Conservation (phyloP, 345 rosid species). For the Eucalyptus victrix region DNA sequence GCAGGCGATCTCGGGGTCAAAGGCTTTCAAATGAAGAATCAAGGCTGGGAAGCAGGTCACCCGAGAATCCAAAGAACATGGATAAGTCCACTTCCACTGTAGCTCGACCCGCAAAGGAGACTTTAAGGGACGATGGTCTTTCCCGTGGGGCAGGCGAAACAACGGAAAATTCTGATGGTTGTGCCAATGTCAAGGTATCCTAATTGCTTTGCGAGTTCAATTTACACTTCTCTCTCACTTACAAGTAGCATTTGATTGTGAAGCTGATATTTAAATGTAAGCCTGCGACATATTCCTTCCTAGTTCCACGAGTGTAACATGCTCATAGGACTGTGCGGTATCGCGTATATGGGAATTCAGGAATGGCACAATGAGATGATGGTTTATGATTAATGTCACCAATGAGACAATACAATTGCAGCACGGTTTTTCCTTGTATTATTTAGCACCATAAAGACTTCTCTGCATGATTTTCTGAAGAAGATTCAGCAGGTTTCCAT, state of each 20-base stretch:
- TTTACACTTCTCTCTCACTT: not conserved
- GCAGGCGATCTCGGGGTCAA: slow-evolving; percentile 13
- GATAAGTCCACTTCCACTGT: slow-evolving; percentile 10
- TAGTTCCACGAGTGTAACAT: not conserved
- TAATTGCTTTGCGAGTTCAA: not conserved
- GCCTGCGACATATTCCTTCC: not conserved
- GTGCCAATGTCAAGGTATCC: slow-evolving; percentile 9
- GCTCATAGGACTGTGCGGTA: not conserved
- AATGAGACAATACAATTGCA: not conserved
- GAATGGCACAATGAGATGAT: not conserved
- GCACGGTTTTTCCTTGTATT: not conserved
- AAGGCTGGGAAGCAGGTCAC: slow-evolving; percentile 27
- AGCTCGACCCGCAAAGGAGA: slow-evolving; percentile 18
- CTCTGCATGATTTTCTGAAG: not conserved
- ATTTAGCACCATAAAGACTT: not conserved
- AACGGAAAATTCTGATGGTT: not conserved
- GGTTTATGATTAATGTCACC: not conserved
- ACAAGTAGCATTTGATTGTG: not conserved
- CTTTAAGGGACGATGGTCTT: slow-evolving; percentile 9
- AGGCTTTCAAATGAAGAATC: slow-evolving; percentile 14
- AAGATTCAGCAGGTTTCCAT: not conserved
- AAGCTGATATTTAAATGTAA: not conserved
- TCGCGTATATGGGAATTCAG: not conserved
- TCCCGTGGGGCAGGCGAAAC: not conserved
- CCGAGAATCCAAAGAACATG: slow-evolving; percentile 16